These are phyloP conservation scores for Paramecium tetraurelia DNA, from an alignment of 73 alveolate species.

Conservation along the genomic window DNA sequence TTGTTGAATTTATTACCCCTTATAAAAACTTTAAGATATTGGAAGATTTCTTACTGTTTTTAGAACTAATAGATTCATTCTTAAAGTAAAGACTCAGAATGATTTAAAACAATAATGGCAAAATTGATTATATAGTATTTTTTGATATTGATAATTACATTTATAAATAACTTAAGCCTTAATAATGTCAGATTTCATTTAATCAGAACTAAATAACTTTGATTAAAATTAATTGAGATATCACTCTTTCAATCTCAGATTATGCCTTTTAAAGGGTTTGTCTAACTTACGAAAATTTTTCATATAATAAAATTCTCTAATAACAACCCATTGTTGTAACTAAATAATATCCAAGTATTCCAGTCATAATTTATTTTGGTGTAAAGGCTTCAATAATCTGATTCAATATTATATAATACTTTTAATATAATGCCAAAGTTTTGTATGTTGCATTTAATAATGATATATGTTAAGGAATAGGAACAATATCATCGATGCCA, in stretches of 20 bases:
- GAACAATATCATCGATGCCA: slow-evolving; percentile 4
- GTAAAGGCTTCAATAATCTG: background rate
- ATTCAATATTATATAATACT: background rate
- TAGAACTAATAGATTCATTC: background rate
- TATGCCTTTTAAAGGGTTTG: background rate
- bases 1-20: no score
- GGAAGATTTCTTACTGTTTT: background rate
- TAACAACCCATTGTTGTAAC: background rate
- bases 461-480: background rate
- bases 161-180: background rate
- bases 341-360: background rate
- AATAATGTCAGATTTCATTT: background rate
- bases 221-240: background rate
- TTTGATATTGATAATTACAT: no score
- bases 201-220: background rate
- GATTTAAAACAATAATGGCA: background rate
- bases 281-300: background rate
- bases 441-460: background rate
- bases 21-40: no score
- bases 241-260: background rate
- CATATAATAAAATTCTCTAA: background rate
- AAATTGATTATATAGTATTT: no score
- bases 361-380: background rate
- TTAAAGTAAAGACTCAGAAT: background rate
- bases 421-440: background rate